phyloP scores from a whole-genome alignment of 108 stramenopile genomes.

The Seminavis robusta region DNA sequence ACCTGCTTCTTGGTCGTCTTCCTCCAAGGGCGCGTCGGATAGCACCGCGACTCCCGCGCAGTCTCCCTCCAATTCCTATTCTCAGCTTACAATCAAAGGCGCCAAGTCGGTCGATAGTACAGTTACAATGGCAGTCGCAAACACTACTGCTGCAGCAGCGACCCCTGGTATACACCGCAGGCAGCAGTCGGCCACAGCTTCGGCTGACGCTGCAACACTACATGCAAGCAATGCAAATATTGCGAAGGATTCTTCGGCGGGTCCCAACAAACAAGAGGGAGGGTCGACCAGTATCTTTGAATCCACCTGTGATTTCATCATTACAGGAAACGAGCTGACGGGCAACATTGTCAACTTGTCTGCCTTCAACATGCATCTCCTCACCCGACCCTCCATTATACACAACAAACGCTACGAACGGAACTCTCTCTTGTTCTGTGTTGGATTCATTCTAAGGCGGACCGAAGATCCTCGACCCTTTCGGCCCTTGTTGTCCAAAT shows the following conservation, averaged over 20 bases:
- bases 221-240: too few relatives aligned
- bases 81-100: too few relatives aligned
- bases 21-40: neutral
- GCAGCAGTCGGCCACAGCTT: neutral
- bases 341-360: conserved; percentile 73
- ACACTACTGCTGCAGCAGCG: too few relatives aligned
- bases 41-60: neutral
- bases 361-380: conserved; percentile 73
- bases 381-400: conserved; percentile 73
- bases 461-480: conserved; percentile 69
- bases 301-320: conserved; percentile 75
- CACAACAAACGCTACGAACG: conserved; percentile 64
- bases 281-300: conserved; percentile 80
- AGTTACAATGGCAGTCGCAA: too few relatives aligned
- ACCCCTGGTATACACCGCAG: too few relatives aligned
- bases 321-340: conserved; percentile 77
- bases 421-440: conserved; percentile 72
- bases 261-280: conserved; percentile 14
- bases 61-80: too few relatives aligned
- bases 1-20: too few relatives aligned
- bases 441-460: conserved; percentile 72
- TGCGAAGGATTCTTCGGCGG: too few relatives aligned
- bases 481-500: conserved; percentile 61
- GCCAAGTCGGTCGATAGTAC: neutral
- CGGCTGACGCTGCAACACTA: neutral